Evolutionary conservation across 208 protist genomes (phyloP), one percentile per base, ranked within the genome.

Genomic region (Trypanosoma caninum): DNA sequence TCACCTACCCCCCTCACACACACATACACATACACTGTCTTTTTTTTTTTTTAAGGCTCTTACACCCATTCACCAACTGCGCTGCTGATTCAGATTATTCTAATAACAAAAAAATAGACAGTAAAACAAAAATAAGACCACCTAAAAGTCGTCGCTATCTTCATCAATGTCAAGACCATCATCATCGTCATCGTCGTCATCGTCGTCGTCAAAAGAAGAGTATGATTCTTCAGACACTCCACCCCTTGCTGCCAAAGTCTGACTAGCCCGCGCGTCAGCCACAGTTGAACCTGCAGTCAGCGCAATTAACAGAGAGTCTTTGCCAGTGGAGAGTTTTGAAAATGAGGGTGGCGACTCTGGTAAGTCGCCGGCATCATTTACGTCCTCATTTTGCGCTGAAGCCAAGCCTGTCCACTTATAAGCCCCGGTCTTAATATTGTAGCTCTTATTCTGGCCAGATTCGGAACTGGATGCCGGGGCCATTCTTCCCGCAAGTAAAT

Each of bases 141-240:
- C 6, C 23, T 87, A 94, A 76, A 94, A 94, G 38, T 94, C 87
- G 59, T 94, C 87, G 55, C 86, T 78, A 59, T 94, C 87, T 62
- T 90, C 82, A 20, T 94, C 81, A 16, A 89, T 76, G 18, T 80
- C 65, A 48, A 78, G 69, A 56, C 80, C 78, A 69, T 91, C 81
- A 59, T 89, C 81, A 27, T 54, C 55, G 42, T 65, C 55, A 37
- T 55, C 51, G 31, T 61, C 59, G 22, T 84, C 71, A 35, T 58
- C 69, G 33, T 85, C 76, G 45, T 76, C 71, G 41, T 89, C 78
- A 56, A 91, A 94, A 56, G 80, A 86, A 42, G 87, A 94, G 64
- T 94, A 94, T 48, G 80, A 79, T 35, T 82, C 74, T 37, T 87
- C 71, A 41, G 78, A 72, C 10, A 72, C 48, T 0, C 67, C 82